A percentile compares a stretch with the other conserved stretches of the same genome.
These are phyloP conservation scores for Cyberlindnera misumaiensis DNA, from an alignment of 805 yeast genomes.

Conservation along the genomic window DNA sequence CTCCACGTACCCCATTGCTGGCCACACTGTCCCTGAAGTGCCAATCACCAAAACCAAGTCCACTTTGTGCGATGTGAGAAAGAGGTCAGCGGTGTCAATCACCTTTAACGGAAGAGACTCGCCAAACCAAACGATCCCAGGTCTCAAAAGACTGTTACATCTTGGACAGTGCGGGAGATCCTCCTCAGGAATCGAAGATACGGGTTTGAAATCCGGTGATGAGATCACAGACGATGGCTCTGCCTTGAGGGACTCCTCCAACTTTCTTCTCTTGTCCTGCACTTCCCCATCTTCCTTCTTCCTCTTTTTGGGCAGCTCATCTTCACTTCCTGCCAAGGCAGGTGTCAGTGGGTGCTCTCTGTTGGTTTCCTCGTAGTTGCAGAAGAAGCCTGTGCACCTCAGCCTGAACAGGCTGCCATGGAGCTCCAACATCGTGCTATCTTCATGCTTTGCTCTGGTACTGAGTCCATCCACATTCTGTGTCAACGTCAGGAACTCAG, in stretches of 20 bases:
- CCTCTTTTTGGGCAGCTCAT: slow-evolving; percentile 25
- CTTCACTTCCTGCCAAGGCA: slow-evolving; percentile 37
- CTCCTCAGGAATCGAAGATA: slow-evolving; percentile 38
- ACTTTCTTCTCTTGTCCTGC: slow-evolving; percentile 11
- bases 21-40: slow-evolving; percentile 82
- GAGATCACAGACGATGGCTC: slow-evolving; percentile 13
- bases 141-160: slow-evolving; percentile 66
- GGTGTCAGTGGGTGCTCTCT: slow-evolving; percentile 53
- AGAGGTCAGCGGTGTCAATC: slow-evolving; percentile 65
- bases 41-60: slow-evolving; percentile 81
- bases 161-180: slow-evolving; percentile 73
- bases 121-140: slow-evolving; percentile 96
- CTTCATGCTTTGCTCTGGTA: slow-evolving; percentile 56
- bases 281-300: slow-evolving; percentile 7
- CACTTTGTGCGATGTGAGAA: slow-evolving; percentile 44
- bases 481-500: slow-evolving; percentile 57
- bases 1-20: slow-evolving; percentile 88
- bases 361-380: slow-evolving; percentile 54
- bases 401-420: slow-evolving; percentile 76
- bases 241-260: slow-evolving; percentile 5
- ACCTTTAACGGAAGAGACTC: slow-evolving; percentile 65
- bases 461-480: slow-evolving; percentile 81
- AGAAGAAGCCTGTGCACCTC: slow-evolving; percentile 68
- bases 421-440: slow-evolving; percentile 49
- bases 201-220: slow-evolving; percentile 43